phyloP scores from a whole-genome alignment of 306 rosid species.

The Trifolium dubium region DNA sequence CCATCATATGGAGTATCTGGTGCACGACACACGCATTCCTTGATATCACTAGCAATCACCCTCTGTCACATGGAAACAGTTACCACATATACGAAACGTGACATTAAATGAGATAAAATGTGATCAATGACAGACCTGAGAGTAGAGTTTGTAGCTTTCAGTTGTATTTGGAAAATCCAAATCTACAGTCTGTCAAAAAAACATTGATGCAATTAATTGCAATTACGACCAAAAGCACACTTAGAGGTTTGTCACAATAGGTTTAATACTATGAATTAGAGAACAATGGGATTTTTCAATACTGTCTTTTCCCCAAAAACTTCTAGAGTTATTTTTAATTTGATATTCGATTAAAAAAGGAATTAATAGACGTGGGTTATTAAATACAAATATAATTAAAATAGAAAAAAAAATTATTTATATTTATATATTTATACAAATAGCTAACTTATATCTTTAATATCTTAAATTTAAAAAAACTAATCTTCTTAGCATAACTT shows the following conservation, averaged over 20 bases:
- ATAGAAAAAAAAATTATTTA: neutral
- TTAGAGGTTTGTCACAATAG: constrained; percentile 12
- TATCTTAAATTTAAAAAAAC: neutral
- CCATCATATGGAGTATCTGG: constrained; percentile 99
- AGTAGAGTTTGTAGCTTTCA: constrained; percentile 90
- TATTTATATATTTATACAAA: neutral
- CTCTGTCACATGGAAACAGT: constrained; percentile 63
- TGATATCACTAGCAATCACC: constrained; percentile 93
- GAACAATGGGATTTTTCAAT: constrained; percentile 3
- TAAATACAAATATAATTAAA: neutral
- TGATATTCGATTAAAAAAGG: neutral
- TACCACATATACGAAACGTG: constrained; percentile 33
- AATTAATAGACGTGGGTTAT: neutral
- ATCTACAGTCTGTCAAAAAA: constrained; percentile 71
- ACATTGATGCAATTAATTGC: neutral
- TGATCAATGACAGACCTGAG: constrained; percentile 73
- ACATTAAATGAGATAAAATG: constrained; percentile 38
- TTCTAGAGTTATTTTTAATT: constrained; percentile 16
- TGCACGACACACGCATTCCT: constrained; percentile 96
- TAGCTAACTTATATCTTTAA: constrained; percentile 19
- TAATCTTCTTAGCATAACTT: constrained; percentile 4
- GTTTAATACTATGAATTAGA: constrained; percentile 3
- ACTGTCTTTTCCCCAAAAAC: constrained; percentile 9
- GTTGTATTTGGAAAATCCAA: constrained; percentile 89
- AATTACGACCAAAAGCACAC: constrained; percentile 11